These are phyloP conservation scores for Ogataea naganishii DNA, from an alignment of 805 yeast species.

Conservation along the genomic window DNA sequence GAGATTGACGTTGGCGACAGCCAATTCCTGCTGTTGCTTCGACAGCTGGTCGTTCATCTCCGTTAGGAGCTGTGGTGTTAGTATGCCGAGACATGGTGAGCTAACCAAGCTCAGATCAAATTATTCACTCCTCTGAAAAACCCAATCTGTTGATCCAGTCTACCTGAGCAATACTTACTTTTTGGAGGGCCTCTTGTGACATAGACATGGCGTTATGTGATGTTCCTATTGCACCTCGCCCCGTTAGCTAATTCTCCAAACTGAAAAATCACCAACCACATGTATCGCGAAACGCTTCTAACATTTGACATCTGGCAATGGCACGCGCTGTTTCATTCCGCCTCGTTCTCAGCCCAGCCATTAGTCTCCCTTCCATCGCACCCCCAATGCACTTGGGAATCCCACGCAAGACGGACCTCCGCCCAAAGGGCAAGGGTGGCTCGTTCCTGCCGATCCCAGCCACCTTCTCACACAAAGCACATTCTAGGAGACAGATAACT, in stretches of 20 bases:
- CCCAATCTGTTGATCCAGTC: no score
- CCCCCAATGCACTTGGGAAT: constrained; percentile 19
- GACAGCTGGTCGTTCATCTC: constrained; percentile 64
- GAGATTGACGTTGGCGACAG: constrained; percentile 43
- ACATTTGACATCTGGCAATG: no score
- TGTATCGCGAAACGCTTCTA: no score
- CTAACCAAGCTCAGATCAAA: not conserved
- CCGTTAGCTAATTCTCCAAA: no score
- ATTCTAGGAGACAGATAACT: constrained; percentile 5
- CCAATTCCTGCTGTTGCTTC: constrained; percentile 50
- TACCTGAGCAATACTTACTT: constrained; percentile 12
- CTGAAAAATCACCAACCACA: no score
- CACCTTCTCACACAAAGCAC: constrained; percentile 9
- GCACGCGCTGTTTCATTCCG: no score
- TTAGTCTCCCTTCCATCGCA: no score
- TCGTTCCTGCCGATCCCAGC: constrained; percentile 13
- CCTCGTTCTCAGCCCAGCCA: no score
- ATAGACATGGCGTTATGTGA: constrained; percentile 26
- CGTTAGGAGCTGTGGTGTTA: constrained; percentile 31
- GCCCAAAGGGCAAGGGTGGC: constrained; percentile 12
- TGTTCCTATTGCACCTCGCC: no score
- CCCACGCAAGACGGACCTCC: constrained; percentile 16
- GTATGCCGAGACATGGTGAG: not conserved
- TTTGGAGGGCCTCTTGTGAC: constrained; percentile 38
- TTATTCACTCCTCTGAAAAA: not conserved